Base-by-base conservation (phyloP, 768 basidiomycete species). In the Tulasnella sp. region DNA sequence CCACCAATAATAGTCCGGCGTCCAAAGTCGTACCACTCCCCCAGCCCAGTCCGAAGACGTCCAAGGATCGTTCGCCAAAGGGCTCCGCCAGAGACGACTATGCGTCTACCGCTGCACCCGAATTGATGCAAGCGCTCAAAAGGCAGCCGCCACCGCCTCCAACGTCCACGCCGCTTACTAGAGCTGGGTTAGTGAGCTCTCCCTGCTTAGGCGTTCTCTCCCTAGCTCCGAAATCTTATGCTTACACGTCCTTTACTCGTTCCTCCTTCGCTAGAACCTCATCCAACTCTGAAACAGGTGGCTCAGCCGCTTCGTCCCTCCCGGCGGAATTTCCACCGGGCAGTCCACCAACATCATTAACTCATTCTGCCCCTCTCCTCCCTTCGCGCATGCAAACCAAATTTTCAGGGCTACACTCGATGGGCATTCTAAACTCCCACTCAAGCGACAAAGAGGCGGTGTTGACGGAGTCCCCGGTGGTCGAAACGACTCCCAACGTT, bases 1-100 rank as follows among this genome's bases (percentile, higher is more conserved):
- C 31, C 3, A 40, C 73, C 39, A 74, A 74, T 74, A 68, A 68
- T 68, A 68, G 62, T 68, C 62, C 62, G 62, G 39, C 73, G 4
- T 18, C 73, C 39, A 74, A 74, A 40, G 39, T 74, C 73, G 73
- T 74, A 74, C 73, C 73, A 74, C 73, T 68, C 62, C 62, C 73
- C 44, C 44, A n/a, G 39, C n/a, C 73, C 34, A 40, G 16, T 40
- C n/a, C 73, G n/a, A 27, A 19, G 73, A 34, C 44, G 16, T 46
- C 39, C 39, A 74, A 27, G 27, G 34, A 36, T 10, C 44, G 24
- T 42, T 34, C 38, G 8, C 73, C 39, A 24, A 40, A 36, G 34
- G 42, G 38, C 34, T 18, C 38, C 16, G 3, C 73, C 6, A 27
- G 27, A 27, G 62, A 68, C 5, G 62, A 68, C 12, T 34, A 36